Conservation (phyloP, 768 basidiomycete genomes). For the Mycena leptocephala region DNA sequence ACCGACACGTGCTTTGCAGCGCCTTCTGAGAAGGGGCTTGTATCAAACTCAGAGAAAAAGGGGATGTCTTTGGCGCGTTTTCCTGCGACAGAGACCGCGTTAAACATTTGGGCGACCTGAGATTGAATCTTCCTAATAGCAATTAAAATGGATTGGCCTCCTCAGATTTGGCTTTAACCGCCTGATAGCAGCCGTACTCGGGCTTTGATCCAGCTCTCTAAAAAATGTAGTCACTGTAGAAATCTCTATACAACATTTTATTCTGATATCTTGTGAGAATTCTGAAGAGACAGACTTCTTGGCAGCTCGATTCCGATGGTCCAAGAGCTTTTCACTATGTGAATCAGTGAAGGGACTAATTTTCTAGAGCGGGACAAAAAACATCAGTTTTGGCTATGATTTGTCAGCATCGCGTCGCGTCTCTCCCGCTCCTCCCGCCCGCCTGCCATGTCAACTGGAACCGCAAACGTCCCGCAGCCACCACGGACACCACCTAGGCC, state of each 20-base stretch:
- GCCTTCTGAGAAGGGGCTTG: conserved; percentile 8
- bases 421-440: background rate
- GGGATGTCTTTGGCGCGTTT: conserved; percentile 2
- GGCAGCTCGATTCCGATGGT: background rate
- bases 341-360: background rate
- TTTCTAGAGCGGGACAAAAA: background rate
- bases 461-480: background rate
- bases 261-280: background rate
- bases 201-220: background rate
- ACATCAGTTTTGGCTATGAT: background rate
- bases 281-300: background rate
- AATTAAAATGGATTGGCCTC: too few relatives aligned
- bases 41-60: background rate
- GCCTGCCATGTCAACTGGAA: background rate
- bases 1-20: background rate
- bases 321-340: background rate
- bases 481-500: background rate
- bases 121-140: too few relatives aligned
- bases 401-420: conserved; percentile 20
- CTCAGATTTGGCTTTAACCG: too few relatives aligned
- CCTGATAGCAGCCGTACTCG: background rate
- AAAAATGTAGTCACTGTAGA: background rate
- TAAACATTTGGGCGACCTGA: too few relatives aligned
- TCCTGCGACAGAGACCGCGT: background rate
- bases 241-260: background rate